phyloP scores from a whole-genome alignment of 345 rosid genomes.

The Trapa bicornis region DNA sequence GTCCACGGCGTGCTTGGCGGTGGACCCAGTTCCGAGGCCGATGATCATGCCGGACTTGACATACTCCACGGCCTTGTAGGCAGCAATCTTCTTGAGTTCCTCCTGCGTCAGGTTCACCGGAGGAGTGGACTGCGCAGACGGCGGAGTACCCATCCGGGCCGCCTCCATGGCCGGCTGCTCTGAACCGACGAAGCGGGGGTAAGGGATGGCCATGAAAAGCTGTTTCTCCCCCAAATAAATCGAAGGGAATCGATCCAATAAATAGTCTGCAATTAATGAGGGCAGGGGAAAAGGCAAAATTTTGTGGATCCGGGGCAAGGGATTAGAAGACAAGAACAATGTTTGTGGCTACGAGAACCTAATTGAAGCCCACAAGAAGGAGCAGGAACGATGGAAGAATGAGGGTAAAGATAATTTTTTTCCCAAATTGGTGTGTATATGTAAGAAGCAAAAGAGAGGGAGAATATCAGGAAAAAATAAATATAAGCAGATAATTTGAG shows the following conservation, averaged over 20 bases:
- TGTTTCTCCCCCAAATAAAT: neutral
- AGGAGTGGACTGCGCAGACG: constrained; percentile 10
- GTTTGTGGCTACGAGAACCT: neutral
- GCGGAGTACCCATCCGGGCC: neutral
- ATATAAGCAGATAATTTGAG: neutral
- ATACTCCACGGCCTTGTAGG: constrained; percentile 84
- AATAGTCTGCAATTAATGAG: neutral
- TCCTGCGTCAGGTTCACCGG: constrained; percentile 44
- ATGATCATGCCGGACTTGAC: constrained; percentile 96
- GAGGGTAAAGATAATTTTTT: neutral
- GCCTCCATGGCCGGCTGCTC: constrained; percentile 26
- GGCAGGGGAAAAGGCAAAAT: neutral
- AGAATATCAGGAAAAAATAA: neutral
- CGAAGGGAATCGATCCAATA: neutral
- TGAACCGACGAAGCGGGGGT: constrained; percentile 25
- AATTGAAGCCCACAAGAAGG: neutral
- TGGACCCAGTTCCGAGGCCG: constrained; percentile 95
- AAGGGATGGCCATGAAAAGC: constrained; percentile 36
- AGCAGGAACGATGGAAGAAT: neutral
- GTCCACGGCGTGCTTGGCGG: constrained; percentile 90
- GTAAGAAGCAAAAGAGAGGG: neutral
- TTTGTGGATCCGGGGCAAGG: constrained; percentile 2
- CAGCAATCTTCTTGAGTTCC: constrained; percentile 68
- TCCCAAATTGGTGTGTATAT: neutral
- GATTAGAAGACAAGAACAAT: constrained; percentile 2